These are phyloP conservation scores for Crithidia expoeki DNA, from an alignment of 208 protist genomes.

Conservation along the genomic window DNA sequence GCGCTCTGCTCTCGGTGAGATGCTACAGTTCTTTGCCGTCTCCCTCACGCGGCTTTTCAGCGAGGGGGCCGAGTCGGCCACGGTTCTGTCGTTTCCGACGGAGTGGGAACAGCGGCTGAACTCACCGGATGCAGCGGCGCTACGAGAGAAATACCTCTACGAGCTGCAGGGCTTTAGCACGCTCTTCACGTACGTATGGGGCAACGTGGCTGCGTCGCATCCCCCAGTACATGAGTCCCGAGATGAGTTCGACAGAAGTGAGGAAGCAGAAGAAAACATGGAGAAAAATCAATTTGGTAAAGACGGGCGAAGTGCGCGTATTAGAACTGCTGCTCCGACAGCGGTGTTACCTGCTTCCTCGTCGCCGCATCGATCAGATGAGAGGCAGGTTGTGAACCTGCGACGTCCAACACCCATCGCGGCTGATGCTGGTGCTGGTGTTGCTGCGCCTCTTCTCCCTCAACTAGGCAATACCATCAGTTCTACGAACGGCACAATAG, in stretches of 20 bases:
- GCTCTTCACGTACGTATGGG: slow-evolving; percentile 67
- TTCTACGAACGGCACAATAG: not conserved
- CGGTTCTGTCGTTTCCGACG: slow-evolving; percentile 52
- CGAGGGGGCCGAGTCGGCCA: slow-evolving; percentile 40
- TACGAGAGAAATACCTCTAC: slow-evolving; percentile 46
- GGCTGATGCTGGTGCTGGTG: not conserved
- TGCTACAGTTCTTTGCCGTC: slow-evolving; percentile 64
- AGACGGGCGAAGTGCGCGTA: not conserved
- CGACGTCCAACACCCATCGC: not conserved
- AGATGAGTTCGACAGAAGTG: not conserved
- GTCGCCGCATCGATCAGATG: not conserved
- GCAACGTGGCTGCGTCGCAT: slow-evolving; percentile 38
- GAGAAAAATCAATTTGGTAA: not conserved
- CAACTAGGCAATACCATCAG: not conserved
- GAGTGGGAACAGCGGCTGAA: slow-evolving; percentile 54
- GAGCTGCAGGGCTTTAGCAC: slow-evolving; percentile 79
- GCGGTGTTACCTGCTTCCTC: not conserved
- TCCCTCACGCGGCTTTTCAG: slow-evolving; percentile 57
- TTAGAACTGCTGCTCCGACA: not conserved
- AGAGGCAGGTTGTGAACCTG: not conserved
- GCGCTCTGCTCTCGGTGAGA: slow-evolving; percentile 62
- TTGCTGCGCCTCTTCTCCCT: not conserved
- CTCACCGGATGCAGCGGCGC: slow-evolving; percentile 13
- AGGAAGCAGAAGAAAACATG: not conserved
- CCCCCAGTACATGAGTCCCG: too few species aligned